A percentile compares a stretch with the other conserved stretches of the same genome.
Conservation (phyloP, 345 rosid species). For the Punica granatum region DNA sequence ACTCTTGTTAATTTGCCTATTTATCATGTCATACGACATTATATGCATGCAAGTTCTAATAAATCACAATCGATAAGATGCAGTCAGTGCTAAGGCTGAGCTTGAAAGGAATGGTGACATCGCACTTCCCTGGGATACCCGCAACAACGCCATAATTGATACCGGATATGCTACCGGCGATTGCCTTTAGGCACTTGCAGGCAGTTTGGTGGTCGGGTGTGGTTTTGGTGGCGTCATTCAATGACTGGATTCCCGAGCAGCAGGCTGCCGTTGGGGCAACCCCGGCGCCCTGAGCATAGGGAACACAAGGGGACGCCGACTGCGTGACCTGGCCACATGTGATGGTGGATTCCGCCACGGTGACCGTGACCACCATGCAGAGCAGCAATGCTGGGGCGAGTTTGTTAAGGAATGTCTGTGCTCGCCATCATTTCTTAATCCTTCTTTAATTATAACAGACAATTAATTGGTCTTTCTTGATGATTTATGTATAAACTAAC, state of each 20-base stretch:
- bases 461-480: too few species aligned
- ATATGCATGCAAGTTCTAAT: not conserved
- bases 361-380: not conserved
- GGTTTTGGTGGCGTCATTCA: not conserved
- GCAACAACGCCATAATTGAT: not conserved
- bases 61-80: conserved; percentile 14
- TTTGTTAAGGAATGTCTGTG: not conserved
- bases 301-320: not conserved
- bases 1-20: not conserved
- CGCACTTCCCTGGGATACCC: not conserved
- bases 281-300: not conserved
- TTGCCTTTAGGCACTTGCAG: not conserved
- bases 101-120: not conserved
- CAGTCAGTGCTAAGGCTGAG: conserved; percentile 30
- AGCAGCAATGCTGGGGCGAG: not conserved
- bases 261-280: not conserved
- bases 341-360: not conserved
- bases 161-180: conserved; percentile 2
- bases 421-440: not conserved
- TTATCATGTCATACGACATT: too few species aligned
- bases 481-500: too few species aligned
- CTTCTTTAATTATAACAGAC: too few species aligned
- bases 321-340: not conserved
- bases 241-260: not conserved
- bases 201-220: not conserved